Evolutionary conservation across 2,329 filamentous ascomycete species (phyloP).

Genomic region (Colletotrichum salicis): DNA sequence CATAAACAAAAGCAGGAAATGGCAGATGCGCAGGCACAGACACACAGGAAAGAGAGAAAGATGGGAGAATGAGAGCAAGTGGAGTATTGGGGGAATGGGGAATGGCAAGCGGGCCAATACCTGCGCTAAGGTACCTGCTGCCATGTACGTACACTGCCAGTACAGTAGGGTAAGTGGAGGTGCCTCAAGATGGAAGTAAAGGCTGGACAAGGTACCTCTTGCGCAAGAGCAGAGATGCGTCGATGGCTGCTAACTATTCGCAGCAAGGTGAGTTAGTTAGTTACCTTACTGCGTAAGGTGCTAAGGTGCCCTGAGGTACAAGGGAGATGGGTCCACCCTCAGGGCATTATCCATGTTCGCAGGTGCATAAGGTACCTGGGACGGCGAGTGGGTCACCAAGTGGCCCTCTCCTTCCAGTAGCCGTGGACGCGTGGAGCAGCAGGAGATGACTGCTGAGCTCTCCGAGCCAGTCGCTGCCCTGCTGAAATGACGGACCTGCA

Average conservation of each 20-base stretch:
- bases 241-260: not conserved
- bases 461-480: not conserved
- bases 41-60: not conserved
- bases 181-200: not conserved
- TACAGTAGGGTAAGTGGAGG: no score
- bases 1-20: not conserved
- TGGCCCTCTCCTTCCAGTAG: not conserved
- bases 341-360: not conserved
- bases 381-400: slow-evolving; percentile 1
- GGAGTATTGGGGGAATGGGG: not conserved
- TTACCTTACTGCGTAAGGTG: no score
- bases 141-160: not conserved
- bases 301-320: not conserved
- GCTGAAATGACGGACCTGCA: not conserved
- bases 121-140: slow-evolving; percentile 2
- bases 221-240: not conserved
- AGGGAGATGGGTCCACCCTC: not conserved
- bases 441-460: slow-evolving; percentile 34
- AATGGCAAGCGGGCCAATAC: slow-evolving; percentile 9
- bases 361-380: slow-evolving; percentile 2
- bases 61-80: not conserved
- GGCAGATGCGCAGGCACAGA: not conserved
- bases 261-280: not conserved
- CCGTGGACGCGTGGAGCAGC: slow-evolving; percentile 12
- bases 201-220: not conserved